Evolutionary conservation across 768 basidiomycete genomes (phyloP), one percentile per base, ranked within the genome.

Genomic region (Boletus rex-veris): DNA sequence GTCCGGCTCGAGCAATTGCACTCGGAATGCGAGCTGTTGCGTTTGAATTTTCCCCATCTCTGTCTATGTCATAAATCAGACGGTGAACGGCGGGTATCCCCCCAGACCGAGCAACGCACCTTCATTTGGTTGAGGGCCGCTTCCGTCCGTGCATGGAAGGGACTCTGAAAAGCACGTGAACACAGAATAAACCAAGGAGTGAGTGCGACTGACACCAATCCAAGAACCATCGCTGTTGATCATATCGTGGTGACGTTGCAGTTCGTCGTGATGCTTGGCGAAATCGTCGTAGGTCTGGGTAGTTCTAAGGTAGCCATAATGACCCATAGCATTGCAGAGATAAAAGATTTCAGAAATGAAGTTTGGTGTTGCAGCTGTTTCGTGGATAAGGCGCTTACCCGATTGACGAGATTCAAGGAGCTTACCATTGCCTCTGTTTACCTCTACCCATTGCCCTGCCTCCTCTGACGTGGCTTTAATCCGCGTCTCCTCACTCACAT

Each of bases 321-420:
- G 96, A 51, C 89, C 86, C 77, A 88, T 88, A 0, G 92, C 87
- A 45, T 90, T 80, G 8, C 87, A 79, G 41, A 98, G 78, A 74
- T 90, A 98, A 75, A 98, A 98, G 18, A 97, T 83, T 41, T 98
- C 87, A 7, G 96, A 92, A 58, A 98, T 92, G 71, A 99, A 99
- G 67, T 97, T 97, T 3, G 90, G 85, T 6, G 85, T 67, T 4
- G 82, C 67, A n/a, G 79, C 84, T 84, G 62, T 62, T 42, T 40
- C 43, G 18, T n/a, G 45, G 7, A 36, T 59, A 33, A 49, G 45
- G 35, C 37, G 12, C 6, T 10, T 10, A 5, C 3, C 46, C 26
- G 5, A 26, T 21, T 8, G 11, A 18, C 1, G 19, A 33, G 5
- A 48, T 18, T n/a, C 7, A 5, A 37, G 21, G 6, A 26, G 38